Percentiles rank a stretch among this genome's conserved stretches.
These are phyloP conservation scores for Massarina eburnea DNA, from an alignment of 2,329 filamentous ascomycete species.

Conservation along the genomic window DNA sequence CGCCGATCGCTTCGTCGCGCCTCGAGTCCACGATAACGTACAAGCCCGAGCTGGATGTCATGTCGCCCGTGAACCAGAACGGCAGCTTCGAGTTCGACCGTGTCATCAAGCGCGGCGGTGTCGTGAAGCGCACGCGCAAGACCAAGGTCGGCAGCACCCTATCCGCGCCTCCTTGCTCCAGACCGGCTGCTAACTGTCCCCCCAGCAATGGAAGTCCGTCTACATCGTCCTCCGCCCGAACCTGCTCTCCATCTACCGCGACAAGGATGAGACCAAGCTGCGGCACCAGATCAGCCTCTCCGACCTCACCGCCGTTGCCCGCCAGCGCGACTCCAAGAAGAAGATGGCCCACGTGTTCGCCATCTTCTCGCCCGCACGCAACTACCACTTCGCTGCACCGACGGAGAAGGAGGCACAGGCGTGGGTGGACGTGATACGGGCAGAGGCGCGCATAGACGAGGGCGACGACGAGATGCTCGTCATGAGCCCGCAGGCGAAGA, in stretches of 20 bases:
- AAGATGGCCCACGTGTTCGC: conserved; percentile 87
- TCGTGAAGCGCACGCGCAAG: conserved; percentile 87
- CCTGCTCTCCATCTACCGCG: conserved; percentile 88
- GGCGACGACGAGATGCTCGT: conserved; percentile 83
- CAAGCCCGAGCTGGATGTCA: conserved; percentile 53
- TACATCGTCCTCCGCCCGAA: conserved; percentile 90
- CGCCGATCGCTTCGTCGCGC: conserved; percentile 24
- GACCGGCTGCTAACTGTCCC: conserved; percentile 11
- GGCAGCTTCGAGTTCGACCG: conserved; percentile 96
- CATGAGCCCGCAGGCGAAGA: conserved; percentile 63
- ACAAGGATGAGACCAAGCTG: conserved; percentile 84
- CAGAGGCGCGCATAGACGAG: conserved; percentile 80
- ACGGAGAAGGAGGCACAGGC: conserved; percentile 74
- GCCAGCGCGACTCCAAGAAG: conserved; percentile 85
- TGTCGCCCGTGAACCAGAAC: conserved; percentile 89
- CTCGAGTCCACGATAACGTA: conserved; percentile 22
- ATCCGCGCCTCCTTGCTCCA: not conserved
- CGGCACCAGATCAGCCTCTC: conserved; percentile 84
- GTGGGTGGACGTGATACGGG: conserved; percentile 82
- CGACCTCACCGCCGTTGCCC: conserved; percentile 87
- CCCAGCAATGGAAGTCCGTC: conserved; percentile 83
- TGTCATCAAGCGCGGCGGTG: conserved; percentile 84
- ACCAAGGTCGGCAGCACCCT: conserved; percentile 65
- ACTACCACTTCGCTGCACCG: conserved; percentile 83
- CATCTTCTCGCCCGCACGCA: conserved; percentile 85